Base-by-base conservation (phyloP, 768 basidiomycete species). In the Boletus rubropictus region DNA sequence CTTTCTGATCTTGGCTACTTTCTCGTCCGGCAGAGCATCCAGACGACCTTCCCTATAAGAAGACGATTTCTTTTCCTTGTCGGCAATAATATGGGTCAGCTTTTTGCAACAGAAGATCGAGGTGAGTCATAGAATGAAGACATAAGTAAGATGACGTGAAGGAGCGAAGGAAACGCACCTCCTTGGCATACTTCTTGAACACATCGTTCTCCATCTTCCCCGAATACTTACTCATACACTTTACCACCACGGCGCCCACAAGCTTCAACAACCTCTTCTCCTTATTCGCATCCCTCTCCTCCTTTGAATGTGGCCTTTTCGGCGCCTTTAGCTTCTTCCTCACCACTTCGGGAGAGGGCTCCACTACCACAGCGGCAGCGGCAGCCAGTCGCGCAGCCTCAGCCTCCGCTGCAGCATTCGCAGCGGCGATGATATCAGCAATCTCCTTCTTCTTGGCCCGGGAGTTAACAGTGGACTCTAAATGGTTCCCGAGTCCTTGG, bases 121-220 rank as follows among this genome's bases (percentile, higher is more conserved):
- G n/a, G 41, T 44, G 17, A 51, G 46, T 44, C 31, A 21, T 32
- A 35, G 17, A 18, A 7, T 24, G 15, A 17, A 12, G 14, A 39
- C 50, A 36, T 46, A 42, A 59, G 42, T 42, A 21, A 29, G 32
- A 27, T 15, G 8, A 25, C 10, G 12, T 3, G 7, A 44, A n/a
- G 25, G 7, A 33, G 20, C 36, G 8, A 33, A 44, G 25, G 24
- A 25, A 34, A 60, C 77, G 50, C 52, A 91, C 95, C 80, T 97
- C 91, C 63, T 92, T 91, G 3, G 96, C 96, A 61, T 96, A 82
- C 62, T 84, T 84, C 75, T 99, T 99, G 78, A 98, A 97, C 44
- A 74, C 64, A 7, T 96, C 92, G 41, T 79, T 77, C 46, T 82
- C 78, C 64, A 96, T 77, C 37, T 81, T 69, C 44, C 82, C 74